phyloP scores from a whole-genome alignment of 768 basidiomycete genomes.

The Kwoniella mangroviensis region DNA sequence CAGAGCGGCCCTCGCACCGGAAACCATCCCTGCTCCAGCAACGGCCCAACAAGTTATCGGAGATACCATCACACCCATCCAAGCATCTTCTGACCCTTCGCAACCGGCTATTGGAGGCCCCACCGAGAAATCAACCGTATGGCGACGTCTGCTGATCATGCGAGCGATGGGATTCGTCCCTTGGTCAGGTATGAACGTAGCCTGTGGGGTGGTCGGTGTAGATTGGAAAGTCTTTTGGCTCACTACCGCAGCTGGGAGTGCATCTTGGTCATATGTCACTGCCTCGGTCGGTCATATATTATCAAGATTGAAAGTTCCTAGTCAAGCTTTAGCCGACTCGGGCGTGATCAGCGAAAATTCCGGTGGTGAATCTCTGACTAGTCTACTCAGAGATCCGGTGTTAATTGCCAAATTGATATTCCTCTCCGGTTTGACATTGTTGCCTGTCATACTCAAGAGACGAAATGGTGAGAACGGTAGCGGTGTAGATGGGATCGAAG shows the following conservation, averaged over 20 bases:
- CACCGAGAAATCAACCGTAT: conserved; percentile 58
- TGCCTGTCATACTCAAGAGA: conserved; percentile 73
- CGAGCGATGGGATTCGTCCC: conserved; percentile 91
- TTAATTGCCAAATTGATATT: conserved; percentile 82
- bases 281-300: conserved; percentile 52
- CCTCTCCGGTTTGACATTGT: conserved; percentile 79
- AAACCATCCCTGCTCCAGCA: conserved; percentile 55
- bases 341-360: not conserved
- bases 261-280: conserved; percentile 57
- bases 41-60: not conserved
- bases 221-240: conserved; percentile 56
- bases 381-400: conserved; percentile 78
- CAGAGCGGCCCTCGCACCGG: conserved; percentile 70
- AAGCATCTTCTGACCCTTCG: conserved; percentile 30
- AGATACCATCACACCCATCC: conserved; percentile 39
- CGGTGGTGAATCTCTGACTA: conserved; percentile 72
- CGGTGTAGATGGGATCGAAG: not conserved
- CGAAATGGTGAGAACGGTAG: conserved; percentile 12
- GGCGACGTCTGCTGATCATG: conserved; percentile 85
- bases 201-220: conserved; percentile 89
- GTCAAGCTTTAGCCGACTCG: conserved; percentile 6
- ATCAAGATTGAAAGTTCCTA: conserved; percentile 41
- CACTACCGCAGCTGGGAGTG: conserved; percentile 58
- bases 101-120: conserved; percentile 29
- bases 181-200: conserved; percentile 97